Evolutionary conservation across 108 stramenopile genomes (phyloP).

Genomic region (Pseudonitzschia delicatissima): DNA sequence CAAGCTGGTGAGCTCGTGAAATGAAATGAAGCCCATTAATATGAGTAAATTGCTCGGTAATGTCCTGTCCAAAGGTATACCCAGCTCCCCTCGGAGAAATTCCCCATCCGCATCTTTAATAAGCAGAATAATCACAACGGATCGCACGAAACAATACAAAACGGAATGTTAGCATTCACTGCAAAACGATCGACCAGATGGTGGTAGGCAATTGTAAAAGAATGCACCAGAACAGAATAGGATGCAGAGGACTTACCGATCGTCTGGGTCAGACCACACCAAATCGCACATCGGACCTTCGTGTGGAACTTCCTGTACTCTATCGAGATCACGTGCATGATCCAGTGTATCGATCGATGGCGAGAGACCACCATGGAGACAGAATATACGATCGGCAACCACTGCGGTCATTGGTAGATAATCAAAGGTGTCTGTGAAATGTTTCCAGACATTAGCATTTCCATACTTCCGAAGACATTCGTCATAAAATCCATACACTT

Average conservation of each 20-base stretch:
- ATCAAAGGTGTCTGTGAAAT: constrained; percentile 89
- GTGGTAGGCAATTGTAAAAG: constrained; percentile 8
- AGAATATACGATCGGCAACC: constrained; percentile 83
- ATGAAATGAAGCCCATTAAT: constrained; percentile 89
- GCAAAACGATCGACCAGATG: background rate
- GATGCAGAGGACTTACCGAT: constrained; percentile 39
- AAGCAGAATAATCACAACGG: background rate
- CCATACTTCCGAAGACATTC: constrained; percentile 65
- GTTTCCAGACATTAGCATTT: constrained; percentile 79
- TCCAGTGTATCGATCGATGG: constrained; percentile 86
- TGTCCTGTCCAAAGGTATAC: constrained; percentile 96
- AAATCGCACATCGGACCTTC: constrained; percentile 94
- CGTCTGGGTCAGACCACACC: constrained; percentile 98
- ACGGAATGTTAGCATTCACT: background rate
- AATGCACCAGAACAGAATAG: background rate
- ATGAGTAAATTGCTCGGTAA: constrained; percentile 92
- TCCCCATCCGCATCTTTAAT: constrained; percentile 86
- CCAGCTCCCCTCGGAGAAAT: constrained; percentile 97
- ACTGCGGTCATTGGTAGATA: constrained; percentile 82
- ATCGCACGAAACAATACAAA: background rate
- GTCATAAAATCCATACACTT: constrained; percentile 93
- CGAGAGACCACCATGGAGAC: constrained; percentile 88
- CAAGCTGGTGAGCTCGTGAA: constrained; percentile 95
- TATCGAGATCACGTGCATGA: constrained; percentile 83
- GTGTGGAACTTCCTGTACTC: constrained; percentile 88